Base-by-base conservation (phyloP, 192 early-diverging fungal species). In the Powellomyces hirtus region DNA sequence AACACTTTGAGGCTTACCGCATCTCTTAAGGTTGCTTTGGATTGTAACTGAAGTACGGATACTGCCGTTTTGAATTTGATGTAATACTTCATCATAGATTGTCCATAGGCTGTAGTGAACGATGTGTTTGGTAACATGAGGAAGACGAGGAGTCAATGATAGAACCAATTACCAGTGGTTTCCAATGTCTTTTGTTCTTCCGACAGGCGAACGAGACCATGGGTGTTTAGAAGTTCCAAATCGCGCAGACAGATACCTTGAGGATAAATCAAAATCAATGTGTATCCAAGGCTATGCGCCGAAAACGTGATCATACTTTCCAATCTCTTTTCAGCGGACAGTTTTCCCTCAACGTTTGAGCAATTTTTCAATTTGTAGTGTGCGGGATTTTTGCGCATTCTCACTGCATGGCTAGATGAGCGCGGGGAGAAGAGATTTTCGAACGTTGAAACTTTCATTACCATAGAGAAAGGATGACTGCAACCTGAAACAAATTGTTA, bases 391-490 rank as follows among this genome's bases (percentile, higher is more conserved):
- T 78, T 80, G 51, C 63, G 34, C 57, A 82, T 80, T 7, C 83
- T 62, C n/a, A 85, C 76, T 79, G 18, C 8, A 14, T 37, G 14
- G 3, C 1, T 50, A 27, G 55, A 45, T 51, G 2, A 59, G n/a
- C 52, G n/a, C n/a, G n/a, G n/a, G n/a, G n/a, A n/a, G 16, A 26
- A 29, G 4, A 29, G 29, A 56, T 16, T 56, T 30, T 30, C 10
- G 6, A 29, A 34, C 26, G 29, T 6, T 29, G 53, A 56, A 56
- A 27, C 4, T 30, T 22, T 38, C 18, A 50, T 62, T 70, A 81
- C 79, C 76, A 60, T 83, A 81, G 13, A 85, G 67, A 75, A 83
- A 85, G 7, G 84, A 77, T 26, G 81, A 81, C 46, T 78, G 77
- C 24, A 85, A 63, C 81, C 79, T 81, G 45, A 3, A 49, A 6